These are phyloP conservation scores for Moesziomyces parantarcticus DNA, from an alignment of 1,284 basidiomycete species.

Conservation along the genomic window DNA sequence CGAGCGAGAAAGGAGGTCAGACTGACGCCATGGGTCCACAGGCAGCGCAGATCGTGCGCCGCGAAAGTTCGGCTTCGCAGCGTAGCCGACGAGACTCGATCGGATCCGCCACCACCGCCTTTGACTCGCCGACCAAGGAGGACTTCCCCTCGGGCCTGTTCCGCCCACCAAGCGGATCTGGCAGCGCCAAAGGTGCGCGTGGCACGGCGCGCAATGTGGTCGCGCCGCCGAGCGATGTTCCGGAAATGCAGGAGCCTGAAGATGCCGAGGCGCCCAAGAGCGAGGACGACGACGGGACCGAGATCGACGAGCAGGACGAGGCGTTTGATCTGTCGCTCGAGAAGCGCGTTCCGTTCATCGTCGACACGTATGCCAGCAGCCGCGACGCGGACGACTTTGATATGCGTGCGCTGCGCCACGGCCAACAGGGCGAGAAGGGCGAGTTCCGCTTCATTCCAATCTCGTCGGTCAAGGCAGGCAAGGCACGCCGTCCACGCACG, in stretches of 20 bases:
- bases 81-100: constrained; percentile 43
- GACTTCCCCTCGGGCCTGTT: constrained; percentile 16
- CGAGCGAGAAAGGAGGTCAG: background rate
- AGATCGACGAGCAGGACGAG: constrained; percentile 31
- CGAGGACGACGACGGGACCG: constrained; percentile 23
- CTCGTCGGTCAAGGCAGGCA: constrained; percentile 38
- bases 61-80: constrained; percentile 29
- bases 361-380: constrained; percentile 25
- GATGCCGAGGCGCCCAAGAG: constrained; percentile 3
- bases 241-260: constrained; percentile 31
- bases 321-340: constrained; percentile 18
- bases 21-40: background rate
- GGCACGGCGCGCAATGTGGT: constrained; percentile 25
- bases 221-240: constrained; percentile 53
- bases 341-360: constrained; percentile 21
- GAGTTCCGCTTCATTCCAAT: constrained; percentile 50
- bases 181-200: constrained; percentile 6
- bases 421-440: background rate
- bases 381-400: constrained; percentile 11
- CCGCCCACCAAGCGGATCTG: constrained; percentile 3
- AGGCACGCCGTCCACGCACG: constrained; percentile 41
- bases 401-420: constrained; percentile 6
- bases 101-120: constrained; percentile 48
- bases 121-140: constrained; percentile 43
- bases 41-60: constrained; percentile 8